Evolutionary conservation across 257 asterid species (phyloP).

Genomic region (Scutellaria baicalensis): DNA sequence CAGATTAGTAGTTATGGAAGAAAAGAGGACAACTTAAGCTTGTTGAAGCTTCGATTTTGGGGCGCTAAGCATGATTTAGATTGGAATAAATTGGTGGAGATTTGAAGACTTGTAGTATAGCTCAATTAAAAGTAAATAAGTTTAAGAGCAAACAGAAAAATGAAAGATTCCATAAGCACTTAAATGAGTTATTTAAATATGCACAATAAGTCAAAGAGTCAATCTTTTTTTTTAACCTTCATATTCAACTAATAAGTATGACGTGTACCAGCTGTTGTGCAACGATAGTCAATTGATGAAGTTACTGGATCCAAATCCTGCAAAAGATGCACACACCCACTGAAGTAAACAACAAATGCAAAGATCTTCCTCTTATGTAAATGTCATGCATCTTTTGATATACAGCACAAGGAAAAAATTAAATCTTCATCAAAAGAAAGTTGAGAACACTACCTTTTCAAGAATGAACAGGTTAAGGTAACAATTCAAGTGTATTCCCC

Average conservation of each 20-base stretch:
- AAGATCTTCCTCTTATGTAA: neutral
- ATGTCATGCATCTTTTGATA: neutral
- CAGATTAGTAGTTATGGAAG: neutral
- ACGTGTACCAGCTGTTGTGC: constrained; percentile 90
- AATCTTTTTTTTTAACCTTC: constrained; percentile 17
- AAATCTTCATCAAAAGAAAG: neutral
- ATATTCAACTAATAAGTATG: constrained; percentile 29
- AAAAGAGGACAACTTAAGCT: neutral
- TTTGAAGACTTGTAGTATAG: neutral
- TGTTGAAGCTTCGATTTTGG: neutral
- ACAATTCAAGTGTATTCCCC: neutral
- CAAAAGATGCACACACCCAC: constrained; percentile 21
- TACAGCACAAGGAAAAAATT: neutral
- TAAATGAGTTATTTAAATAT: neutral
- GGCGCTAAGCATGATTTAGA: neutral
- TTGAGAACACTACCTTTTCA: neutral
- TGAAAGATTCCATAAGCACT: neutral
- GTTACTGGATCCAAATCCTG: constrained; percentile 84
- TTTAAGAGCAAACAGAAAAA: constrained; percentile 4
- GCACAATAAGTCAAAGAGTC: constrained; percentile 5
- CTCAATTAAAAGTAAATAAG: neutral
- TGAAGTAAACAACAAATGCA: constrained; percentile 1
- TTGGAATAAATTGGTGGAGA: neutral
- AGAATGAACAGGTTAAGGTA: neutral
- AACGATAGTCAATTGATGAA: constrained; percentile 72